These are phyloP conservation scores for Serendipita sp. DNA, from an alignment of 768 basidiomycete species.

Conservation along the genomic window DNA sequence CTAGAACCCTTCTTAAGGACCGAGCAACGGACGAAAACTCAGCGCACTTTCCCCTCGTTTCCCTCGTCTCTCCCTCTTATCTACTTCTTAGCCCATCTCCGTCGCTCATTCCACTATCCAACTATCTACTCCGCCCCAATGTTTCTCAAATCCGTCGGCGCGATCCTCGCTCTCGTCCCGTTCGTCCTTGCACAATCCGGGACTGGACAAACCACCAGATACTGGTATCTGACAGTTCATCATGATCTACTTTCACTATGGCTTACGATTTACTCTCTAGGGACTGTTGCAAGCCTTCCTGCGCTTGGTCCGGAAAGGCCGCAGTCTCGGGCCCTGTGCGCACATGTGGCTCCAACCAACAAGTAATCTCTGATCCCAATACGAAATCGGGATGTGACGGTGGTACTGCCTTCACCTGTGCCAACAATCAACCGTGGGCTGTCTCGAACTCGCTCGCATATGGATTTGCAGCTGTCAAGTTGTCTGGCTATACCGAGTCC, in stretches of 20 bases:
- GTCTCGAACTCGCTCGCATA: slow-evolving; percentile 11
- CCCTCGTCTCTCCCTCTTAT: too few species aligned
- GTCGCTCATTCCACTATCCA: too few species aligned
- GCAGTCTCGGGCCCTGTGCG: slow-evolving; percentile 10
- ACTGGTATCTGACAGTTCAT: slow-evolving; percentile 7
- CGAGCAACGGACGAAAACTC: too few species aligned
- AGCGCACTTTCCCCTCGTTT: too few species aligned
- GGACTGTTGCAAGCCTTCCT: slow-evolving; percentile 14
- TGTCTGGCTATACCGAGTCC: slow-evolving; percentile 10
- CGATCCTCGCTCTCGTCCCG: background rate
- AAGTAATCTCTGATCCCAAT: slow-evolving; percentile 7
- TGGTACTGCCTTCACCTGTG: slow-evolving; percentile 12
- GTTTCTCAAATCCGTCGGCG: too few species aligned
- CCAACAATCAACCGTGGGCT: slow-evolving; percentile 13
- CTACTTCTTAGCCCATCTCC: too few species aligned
- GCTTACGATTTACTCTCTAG: slow-evolving; percentile 2
- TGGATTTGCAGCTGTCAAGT: slow-evolving; percentile 13
- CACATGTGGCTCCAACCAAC: slow-evolving; percentile 11
- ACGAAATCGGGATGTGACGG: slow-evolving; percentile 10
- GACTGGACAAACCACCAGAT: slow-evolving; percentile 11
- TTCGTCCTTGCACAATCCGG: slow-evolving; percentile 9
- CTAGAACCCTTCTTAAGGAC: too few species aligned
- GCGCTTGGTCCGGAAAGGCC: slow-evolving; percentile 13
- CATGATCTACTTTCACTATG: too few species aligned
- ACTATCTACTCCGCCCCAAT: too few species aligned